These are phyloP conservation scores for Monsonia emarginata DNA, from an alignment of 441 rosid species.

Conservation along the genomic window DNA sequence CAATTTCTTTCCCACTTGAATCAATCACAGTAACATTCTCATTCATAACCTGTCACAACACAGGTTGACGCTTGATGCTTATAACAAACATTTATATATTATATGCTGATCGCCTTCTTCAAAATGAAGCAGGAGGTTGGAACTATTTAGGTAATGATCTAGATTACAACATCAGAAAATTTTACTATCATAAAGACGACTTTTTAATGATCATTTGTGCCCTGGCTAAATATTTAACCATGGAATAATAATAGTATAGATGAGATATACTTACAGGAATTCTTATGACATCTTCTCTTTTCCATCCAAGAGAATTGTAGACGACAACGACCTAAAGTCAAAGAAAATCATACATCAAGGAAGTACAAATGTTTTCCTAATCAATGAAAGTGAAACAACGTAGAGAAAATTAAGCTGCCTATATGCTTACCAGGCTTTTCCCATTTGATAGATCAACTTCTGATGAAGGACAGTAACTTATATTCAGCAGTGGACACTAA, in stretches of 20 bases:
- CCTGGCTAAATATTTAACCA: neutral
- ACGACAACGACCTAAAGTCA: conserved; percentile 52
- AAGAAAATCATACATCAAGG: conserved; percentile 18
- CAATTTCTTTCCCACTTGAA: conserved; percentile 72
- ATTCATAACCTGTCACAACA: conserved; percentile 44
- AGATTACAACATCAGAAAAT: conserved; percentile 3
- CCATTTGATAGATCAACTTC: conserved; percentile 56
- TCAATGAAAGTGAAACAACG: conserved; percentile 11
- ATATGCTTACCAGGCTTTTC: conserved; percentile 58
- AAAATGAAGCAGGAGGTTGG: neutral
- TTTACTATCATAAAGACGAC: neutral
- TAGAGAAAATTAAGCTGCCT: conserved; percentile 9
- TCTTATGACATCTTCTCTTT: conserved; percentile 69
- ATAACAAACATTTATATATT: neutral
- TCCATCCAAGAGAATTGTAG: conserved; percentile 96
- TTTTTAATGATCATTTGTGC: neutral
- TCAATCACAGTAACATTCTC: conserved; percentile 61
- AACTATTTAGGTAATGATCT: neutral
- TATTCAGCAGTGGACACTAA: conserved; percentile 93
- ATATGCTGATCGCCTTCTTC: neutral
- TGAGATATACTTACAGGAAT: conserved; percentile 60
- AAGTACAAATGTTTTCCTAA: conserved; percentile 6
- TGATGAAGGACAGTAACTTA: conserved; percentile 86
- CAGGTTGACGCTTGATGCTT: neutral
- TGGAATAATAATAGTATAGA: neutral